Conservation (phyloP, 805 yeast genomes). For the Maudiozyma bulderi region DNA sequence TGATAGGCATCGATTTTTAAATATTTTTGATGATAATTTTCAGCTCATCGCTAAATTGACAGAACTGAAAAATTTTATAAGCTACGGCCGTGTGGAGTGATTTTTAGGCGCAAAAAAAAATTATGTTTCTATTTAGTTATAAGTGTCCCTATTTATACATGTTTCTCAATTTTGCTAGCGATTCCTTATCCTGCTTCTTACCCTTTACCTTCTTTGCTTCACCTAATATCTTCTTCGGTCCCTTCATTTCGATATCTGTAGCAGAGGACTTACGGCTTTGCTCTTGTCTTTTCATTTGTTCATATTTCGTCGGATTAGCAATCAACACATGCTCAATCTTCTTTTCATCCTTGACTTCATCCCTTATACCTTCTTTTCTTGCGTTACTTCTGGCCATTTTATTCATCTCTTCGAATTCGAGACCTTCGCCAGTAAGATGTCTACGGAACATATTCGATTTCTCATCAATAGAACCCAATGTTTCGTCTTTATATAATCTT, state of each 20-base stretch:
- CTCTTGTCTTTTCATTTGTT: conserved; percentile 12
- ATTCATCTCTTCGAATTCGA: conserved; percentile 40
- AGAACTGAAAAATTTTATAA: not conserved
- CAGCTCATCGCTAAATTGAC: not conserved
- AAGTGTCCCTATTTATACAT: conserved; percentile 14
- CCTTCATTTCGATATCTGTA: not conserved
- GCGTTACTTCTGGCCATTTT: conserved; percentile 41
- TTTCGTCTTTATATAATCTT: conserved; percentile 30
- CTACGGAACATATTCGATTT: conserved; percentile 42
- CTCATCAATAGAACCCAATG: conserved; percentile 30
- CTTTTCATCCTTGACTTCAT: conserved; percentile 18
- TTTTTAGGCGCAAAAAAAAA: not conserved
- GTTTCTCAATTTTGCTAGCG: conserved; percentile 11
- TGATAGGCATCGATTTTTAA: not conserved
- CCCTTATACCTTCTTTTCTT: conserved; percentile 22
- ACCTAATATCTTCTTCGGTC: not conserved
- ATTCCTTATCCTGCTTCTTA: conserved; percentile 13
- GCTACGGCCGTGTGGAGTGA: not conserved
- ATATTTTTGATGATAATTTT: not conserved
- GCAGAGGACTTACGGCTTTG: not conserved
- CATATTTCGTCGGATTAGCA: conserved; percentile 30
- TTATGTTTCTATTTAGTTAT: not conserved
- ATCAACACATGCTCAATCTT: conserved; percentile 25
- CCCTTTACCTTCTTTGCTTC: conserved; percentile 17
- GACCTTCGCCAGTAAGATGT: conserved; percentile 48